Evolutionary conservation across 257 asterid genomes (phyloP), one percentile per base, ranked within the genome.

Genomic region (Prunella vulgaris): DNA sequence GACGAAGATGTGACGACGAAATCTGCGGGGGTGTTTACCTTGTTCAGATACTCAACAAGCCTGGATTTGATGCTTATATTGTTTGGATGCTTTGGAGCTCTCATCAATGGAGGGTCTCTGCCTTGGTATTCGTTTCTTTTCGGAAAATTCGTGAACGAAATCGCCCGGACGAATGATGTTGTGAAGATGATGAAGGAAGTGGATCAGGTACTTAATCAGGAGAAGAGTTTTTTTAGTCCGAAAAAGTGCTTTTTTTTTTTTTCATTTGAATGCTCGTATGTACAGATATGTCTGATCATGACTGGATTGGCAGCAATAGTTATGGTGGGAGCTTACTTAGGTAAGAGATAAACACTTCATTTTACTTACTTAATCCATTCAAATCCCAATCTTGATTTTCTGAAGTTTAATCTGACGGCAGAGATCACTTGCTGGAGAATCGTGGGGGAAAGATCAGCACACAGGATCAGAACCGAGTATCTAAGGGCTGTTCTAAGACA

Each of bases 351-450:
- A 5, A 49, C 17, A 30, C 33, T 13, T 4, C 3, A 22, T 69
- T 67, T 60, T 2, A 67, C 68, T 7, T 22, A 67, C 68, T 7
- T 22, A 44, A 53, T 59, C n/a, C 46, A 6, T 42, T 40, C n/a
- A n/a, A n/a, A n/a, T n/a, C n/a, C 49, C 57, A 70, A 59, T 64
- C 57, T 61, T 42, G 33, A 46, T 38, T 57, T 49, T 64, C 13
- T 18, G 22, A 33, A 53, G 18, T 13, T 60, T 30, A 17, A 54
- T 60, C 13, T 15, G 46, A 73, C 68, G 77, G 44, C 85, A 90
- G 97, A 90, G 86, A 85, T 89, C 57, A 81, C 92, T 53, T 90
- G 96, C 64, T 88, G 95, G 96, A 88, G 92, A 80, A 64, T 90
- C 75, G 90, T 90, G 5, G 95, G 97, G 48, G 97, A 90, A 69